Evolutionary conservation across 1,284 basidiomycete species (phyloP).

Genomic region (Naganishia cerealis): DNA sequence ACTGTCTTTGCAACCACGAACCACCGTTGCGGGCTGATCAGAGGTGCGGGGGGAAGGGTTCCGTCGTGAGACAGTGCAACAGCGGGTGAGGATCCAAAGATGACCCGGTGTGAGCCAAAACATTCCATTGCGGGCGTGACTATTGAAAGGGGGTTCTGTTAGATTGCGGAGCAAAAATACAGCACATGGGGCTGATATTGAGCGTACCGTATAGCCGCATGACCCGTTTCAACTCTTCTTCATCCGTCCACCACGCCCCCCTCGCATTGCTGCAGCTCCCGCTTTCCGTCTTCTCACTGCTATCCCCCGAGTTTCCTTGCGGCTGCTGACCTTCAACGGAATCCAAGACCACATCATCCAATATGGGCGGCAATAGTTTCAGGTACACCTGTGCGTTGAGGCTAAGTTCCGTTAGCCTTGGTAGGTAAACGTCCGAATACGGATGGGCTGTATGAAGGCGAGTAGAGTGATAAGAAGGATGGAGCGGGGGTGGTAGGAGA

Average conservation of each 20-base stretch:
- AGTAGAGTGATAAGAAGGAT: conserved; percentile 64
- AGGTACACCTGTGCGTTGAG: conserved; percentile 71
- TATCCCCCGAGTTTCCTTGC: background rate
- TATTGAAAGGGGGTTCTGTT: conserved; percentile 31
- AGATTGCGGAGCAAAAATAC: background rate
- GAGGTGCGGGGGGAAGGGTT: conserved; percentile 42
- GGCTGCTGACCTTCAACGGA: background rate
- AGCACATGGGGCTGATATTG: background rate
- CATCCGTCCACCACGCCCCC: conserved; percentile 54
- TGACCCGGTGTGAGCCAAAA: conserved; percentile 62
- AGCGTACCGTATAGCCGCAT: conserved; percentile 85
- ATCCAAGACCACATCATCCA: conserved; percentile 57
- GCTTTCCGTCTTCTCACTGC: conserved; percentile 38
- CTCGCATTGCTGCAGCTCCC: conserved; percentile 42
- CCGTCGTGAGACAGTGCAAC: conserved; percentile 31
- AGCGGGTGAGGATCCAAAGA: conserved; percentile 61
- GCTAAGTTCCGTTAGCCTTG: conserved; percentile 71
- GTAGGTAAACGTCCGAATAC: conserved; percentile 68
- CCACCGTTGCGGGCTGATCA: conserved; percentile 65
- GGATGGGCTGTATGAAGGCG: conserved; percentile 70
- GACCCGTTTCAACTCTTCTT: conserved; percentile 71
- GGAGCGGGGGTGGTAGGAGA: conserved; percentile 78
- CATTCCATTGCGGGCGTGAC: conserved; percentile 62
- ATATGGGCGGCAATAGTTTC: conserved; percentile 76
- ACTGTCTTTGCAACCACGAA: conserved; percentile 76